Evolutionary conservation across 169 alveolate genomes (phyloP), one percentile per base, ranked within the genome.

Genomic region (Plasmodium gallinaceum): DNA sequence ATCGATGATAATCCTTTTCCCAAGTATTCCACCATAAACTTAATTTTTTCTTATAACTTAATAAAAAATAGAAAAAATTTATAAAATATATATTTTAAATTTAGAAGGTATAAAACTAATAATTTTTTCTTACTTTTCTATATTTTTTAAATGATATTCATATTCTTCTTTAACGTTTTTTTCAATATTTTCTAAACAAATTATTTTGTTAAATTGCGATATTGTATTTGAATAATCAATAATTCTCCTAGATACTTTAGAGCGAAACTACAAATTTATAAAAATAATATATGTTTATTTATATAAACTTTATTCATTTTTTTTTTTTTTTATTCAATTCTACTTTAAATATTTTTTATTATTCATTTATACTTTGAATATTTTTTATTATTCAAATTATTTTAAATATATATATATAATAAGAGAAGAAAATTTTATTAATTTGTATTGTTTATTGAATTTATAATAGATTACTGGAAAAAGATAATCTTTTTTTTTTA

Each of bases 11-110:
- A 69, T 83, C 70, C 22, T 69, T 83, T 32, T 24, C 91, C 5
- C 57, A 26, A 7, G 24, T 70, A 37, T 66, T 52, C 91, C 91
- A 83, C 91, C 91, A 83, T 24, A 48, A 24, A 48, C 91, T 83
- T 51, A 83, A 54, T 65, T 70, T 71, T 39, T 52, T 66, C 26
- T 69, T 83, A 7, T 83, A 45, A 37, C 89, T 78, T n/a, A 3
- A 58, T 14, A 24, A 43, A 22, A 43, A 48, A 39, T 10, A 42
- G 46, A 20, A 70, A 6, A 20, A 69, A 37, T 48, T 18, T 62
- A 22, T 52, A 22, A 62, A 18, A n/a, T 46, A 39, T 57, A 43
- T 16, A 52, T 39, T 64, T 65, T 37, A 57, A 69, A 22, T 18
- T 69, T 43, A 26, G 12, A 24, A 24, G 39, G n/a, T 16, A 20